Conservation (phyloP, 306 rosid species). For the Cucumis hystrix region DNA sequence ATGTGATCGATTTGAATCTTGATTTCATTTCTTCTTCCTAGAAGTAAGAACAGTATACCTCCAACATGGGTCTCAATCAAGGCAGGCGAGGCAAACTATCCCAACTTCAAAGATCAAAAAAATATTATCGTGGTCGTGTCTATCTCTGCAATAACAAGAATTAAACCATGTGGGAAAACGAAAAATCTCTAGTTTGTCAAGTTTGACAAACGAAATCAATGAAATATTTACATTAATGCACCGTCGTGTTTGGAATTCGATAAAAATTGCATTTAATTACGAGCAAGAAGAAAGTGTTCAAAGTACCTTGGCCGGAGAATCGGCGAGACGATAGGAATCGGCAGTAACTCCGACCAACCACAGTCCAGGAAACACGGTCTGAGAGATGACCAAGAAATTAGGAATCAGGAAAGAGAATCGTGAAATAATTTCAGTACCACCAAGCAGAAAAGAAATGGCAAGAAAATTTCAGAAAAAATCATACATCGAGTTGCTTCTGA, state of each 20-base stretch:
- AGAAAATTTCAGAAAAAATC: not conserved
- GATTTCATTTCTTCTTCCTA: slow-evolving; percentile 30
- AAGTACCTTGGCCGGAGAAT: slow-evolving; percentile 58
- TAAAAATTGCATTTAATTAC: not conserved
- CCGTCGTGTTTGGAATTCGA: not conserved
- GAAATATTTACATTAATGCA: not conserved
- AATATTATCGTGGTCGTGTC: slow-evolving; percentile 5
- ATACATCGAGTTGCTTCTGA: slow-evolving; percentile 89
- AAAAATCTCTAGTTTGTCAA: not conserved
- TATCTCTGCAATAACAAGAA: slow-evolving; percentile 40
- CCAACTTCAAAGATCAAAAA: not conserved
- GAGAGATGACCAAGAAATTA: slow-evolving; percentile 8
- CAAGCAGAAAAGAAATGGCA: not conserved
- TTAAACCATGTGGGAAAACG: not conserved
- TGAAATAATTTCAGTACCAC: not conserved
- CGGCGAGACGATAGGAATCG: slow-evolving; percentile 47
- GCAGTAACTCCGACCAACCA: slow-evolving; percentile 81
- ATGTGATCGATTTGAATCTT: not conserved
- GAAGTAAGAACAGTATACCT: slow-evolving; percentile 35
- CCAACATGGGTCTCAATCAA: slow-evolving; percentile 19
- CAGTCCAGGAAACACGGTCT: slow-evolving; percentile 74
- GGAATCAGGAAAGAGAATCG: not conserved
- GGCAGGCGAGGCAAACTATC: slow-evolving; percentile 7
- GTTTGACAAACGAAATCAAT: not conserved
- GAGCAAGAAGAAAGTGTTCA: not conserved